Percentiles rank a stretch among this genome's conserved stretches.
Evolutionary conservation across 2,329 filamentous ascomycete genomes (phyloP).

Genomic region (Talaromyces rugulosus): DNA sequence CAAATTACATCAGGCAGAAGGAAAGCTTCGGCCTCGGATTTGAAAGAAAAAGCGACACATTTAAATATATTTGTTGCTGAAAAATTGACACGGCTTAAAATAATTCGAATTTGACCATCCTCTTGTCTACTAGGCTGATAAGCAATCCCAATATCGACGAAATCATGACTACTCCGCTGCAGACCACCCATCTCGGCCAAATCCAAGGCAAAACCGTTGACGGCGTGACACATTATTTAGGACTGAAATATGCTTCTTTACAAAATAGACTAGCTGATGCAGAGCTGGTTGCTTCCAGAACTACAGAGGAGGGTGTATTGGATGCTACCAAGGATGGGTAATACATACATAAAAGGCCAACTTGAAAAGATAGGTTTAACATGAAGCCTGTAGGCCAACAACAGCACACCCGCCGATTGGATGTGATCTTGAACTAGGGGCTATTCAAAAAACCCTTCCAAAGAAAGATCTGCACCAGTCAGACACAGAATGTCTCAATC

Average conservation of each 20-base stretch:
- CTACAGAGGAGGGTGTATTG: slow-evolving; percentile 19
- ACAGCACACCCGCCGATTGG: slow-evolving; percentile 38
- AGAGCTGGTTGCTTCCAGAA: slow-evolving; percentile 21
- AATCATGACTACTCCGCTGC: slow-evolving; percentile 15
- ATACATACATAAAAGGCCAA: slow-evolving; percentile 2
- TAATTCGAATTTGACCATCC: neutral
- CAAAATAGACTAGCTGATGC: slow-evolving; percentile 31
- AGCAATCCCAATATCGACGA: neutral
- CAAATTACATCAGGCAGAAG: neutral
- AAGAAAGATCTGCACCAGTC: slow-evolving; percentile 36
- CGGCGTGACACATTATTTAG: slow-evolving; percentile 30
- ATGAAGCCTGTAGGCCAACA: slow-evolving; percentile 27
- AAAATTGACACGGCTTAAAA: no score
- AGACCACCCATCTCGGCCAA: slow-evolving; percentile 25
- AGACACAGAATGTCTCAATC: slow-evolving; percentile 48
- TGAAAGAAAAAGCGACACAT: neutral
- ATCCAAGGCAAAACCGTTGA: slow-evolving; percentile 24
- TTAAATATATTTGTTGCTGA: neutral
- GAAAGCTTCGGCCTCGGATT: neutral
- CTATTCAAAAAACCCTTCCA: slow-evolving; percentile 48
- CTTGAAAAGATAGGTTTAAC: neutral
- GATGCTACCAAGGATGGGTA: slow-evolving; percentile 37
- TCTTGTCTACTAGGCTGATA: neutral
- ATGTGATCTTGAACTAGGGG: slow-evolving; percentile 43
- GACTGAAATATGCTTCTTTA: slow-evolving; percentile 35